Base-by-base conservation (phyloP, 2,329 filamentous ascomycete species). In the Stemphylium beticola region DNA sequence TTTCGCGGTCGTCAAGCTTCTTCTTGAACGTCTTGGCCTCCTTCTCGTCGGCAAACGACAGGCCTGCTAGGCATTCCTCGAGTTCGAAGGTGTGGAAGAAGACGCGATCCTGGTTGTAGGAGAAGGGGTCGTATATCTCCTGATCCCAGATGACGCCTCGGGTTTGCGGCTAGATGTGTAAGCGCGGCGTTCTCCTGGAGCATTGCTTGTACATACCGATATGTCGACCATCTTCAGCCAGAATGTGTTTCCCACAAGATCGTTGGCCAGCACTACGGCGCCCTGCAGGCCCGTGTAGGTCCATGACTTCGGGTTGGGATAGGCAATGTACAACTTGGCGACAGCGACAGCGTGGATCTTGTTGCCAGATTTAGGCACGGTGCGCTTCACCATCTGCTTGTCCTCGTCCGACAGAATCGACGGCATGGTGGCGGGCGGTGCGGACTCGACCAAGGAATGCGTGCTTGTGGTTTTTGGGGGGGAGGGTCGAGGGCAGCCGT, bases 71-170 rank as follows among this genome's bases (percentile, higher is more conserved):
- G 69, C 92, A 98, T 60, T 96, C 87, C 77, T 98, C 93, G 51
- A 96, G 84, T 79, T 99, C 95, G 74, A 99, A 99, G 5, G 91
- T 92, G 77, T 98, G 93, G 78, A 99, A 99, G 79, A 97, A 99
- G 56, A 91, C 93, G 58, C 95, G 88, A 75, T 99, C 95, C 73
- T 97, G 93, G 78, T 97, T 96, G 81, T 98, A 99, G 60, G 83
- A 82, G 83, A 96, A 98, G 45, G 87, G 87, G 66, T 99, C 93
- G 79, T 96, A 99, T 68, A 99, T 92, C 78, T 99, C 95, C 79
- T 98, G 93, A 58, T 72, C 69, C 69, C 69, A 72, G 32, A 72
- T 66, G 39, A 71, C 68, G 45, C 69, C 69, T 40, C 69, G 68
- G 56, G 58, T 62, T 55, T 67, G 57, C 14, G 69, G 59, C 67